phyloP scores from a whole-genome alignment of 306 rosid species.

The Cucumis hystrix region DNA sequence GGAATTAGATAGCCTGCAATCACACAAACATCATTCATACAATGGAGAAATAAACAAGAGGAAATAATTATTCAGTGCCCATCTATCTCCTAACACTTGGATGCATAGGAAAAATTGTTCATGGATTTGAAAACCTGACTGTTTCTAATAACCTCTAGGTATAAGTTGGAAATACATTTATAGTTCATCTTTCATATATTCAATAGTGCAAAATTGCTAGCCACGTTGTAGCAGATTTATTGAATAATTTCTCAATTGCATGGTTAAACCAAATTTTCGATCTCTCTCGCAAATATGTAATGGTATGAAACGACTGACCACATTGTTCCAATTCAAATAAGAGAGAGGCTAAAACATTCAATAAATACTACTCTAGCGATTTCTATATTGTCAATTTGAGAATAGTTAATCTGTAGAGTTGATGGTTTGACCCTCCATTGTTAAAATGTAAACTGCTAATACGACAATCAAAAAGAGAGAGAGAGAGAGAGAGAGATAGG shows the following conservation, averaged over 20 bases:
- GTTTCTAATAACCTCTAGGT: neutral
- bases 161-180: no score
- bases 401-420: no score
- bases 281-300: neutral
- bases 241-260: neutral
- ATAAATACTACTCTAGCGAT: no score
- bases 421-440: no score
- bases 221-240: no score
- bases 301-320: neutral
- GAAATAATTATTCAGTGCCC: neutral
- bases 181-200: neutral
- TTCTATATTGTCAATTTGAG: no score
- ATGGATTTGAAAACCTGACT: no score
- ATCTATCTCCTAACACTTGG: neutral
- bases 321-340: neutral
- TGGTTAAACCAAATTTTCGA: neutral
- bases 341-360: neutral
- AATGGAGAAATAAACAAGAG: neutral
- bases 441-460: no score
- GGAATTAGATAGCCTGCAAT: slow-evolving; percentile 33
- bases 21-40: neutral
- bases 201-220: neutral
- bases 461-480: neutral
- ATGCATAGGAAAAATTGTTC: no score
- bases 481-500: no score